Evolutionary conservation across 495 filamentous ascomycete genomes (phyloP).

Genomic region (Aspergillus nanangensis): DNA sequence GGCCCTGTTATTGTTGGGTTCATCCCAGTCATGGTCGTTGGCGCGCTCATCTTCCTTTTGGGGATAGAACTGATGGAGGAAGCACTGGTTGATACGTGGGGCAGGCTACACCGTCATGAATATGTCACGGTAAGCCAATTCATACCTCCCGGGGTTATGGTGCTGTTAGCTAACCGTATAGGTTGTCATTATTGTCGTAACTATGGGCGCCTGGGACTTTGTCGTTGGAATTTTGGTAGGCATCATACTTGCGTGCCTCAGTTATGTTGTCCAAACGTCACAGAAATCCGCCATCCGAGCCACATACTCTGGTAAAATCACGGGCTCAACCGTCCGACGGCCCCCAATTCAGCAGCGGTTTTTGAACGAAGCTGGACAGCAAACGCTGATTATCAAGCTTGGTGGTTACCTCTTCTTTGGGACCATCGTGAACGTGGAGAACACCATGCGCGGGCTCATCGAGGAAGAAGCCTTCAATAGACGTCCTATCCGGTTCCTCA

Average conservation of each 20-base stretch:
- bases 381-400: conserved; percentile 86
- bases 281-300: conserved; percentile 81
- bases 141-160: not conserved
- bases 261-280: conserved; percentile 86
- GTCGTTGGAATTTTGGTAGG: conserved; percentile 89
- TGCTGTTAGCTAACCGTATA: conserved; percentile 27
- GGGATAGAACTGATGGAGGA: conserved; percentile 87
- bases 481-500: conserved; percentile 79
- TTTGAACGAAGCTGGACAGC: conserved; percentile 75
- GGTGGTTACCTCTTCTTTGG: conserved; percentile 94
- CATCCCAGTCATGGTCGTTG: conserved; percentile 96
- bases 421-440: conserved; percentile 91
- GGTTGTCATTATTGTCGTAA: conserved; percentile 86
- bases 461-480: conserved; percentile 71
- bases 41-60: conserved; percentile 86
- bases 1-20: conserved; percentile 86
- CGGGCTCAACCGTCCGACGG: conserved; percentile 85
- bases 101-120: conserved; percentile 77
- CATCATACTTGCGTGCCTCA: conserved; percentile 86
- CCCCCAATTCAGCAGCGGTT: conserved; percentile 87
- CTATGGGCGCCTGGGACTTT: conserved; percentile 96
- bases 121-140: conserved; percentile 68
- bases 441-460: conserved; percentile 73
- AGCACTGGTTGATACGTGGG: conserved; percentile 82
- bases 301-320: conserved; percentile 78